A percentile compares a stretch with the other conserved stretches of the same genome.
phyloP scores from a whole-genome alignment of 2,329 filamentous ascomycete genomes.

The Nemania diffusa region DNA sequence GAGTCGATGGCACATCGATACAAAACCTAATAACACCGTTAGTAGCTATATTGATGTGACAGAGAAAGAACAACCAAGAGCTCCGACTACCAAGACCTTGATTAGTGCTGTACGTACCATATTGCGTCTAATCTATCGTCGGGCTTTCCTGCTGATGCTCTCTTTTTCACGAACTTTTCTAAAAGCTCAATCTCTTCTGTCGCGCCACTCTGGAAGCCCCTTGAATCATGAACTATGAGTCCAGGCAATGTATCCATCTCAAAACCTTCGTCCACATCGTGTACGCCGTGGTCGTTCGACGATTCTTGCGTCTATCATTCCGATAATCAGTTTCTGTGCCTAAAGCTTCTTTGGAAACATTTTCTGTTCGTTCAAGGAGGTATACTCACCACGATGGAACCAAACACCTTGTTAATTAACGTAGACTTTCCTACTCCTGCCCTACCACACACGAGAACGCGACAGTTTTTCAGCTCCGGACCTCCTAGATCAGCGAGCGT shows the following conservation, averaged over 20 bases:
- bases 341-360: no score
- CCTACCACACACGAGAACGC: constrained; percentile 45
- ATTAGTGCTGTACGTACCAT: constrained; percentile 37
- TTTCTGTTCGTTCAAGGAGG: no score
- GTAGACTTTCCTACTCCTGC: constrained; percentile 47
- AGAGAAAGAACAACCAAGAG: not conserved
- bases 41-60: constrained; percentile 1
- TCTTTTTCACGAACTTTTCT: constrained; percentile 43
- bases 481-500: constrained; percentile 36
- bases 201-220: constrained; percentile 44
- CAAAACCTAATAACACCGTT: constrained; percentile 40
- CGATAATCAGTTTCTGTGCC: constrained; percentile 19
- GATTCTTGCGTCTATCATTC: constrained; percentile 40
- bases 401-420: constrained; percentile 45
- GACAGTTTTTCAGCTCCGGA: constrained; percentile 36
- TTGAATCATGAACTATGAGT: constrained; percentile 46
- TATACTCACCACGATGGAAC: constrained; percentile 39
- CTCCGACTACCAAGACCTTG: not conserved
- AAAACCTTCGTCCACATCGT: constrained; percentile 46
- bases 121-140: constrained; percentile 43
- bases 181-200: constrained; percentile 41
- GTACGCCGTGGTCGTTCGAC: constrained; percentile 41
- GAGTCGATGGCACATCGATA: constrained; percentile 41
- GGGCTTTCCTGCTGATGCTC: constrained; percentile 27
- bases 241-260: constrained; percentile 44